Evolutionary conservation across 2,329 filamentous ascomycete species (phyloP).

Genomic region (Huntiella savannae): DNA sequence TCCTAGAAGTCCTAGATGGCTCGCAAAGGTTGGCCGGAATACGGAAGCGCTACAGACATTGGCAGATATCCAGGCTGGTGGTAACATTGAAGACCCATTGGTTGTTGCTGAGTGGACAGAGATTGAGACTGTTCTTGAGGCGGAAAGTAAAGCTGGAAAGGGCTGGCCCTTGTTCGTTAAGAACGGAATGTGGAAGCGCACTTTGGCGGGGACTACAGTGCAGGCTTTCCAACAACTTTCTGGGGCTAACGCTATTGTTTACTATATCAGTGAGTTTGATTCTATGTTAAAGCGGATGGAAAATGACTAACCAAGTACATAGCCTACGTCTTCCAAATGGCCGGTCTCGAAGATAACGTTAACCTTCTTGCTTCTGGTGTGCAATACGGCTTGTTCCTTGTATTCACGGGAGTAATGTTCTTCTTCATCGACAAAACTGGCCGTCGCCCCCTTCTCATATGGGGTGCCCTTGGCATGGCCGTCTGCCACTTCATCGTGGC

Average conservation of each 20-base stretch:
- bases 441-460: slow-evolving; percentile 44
- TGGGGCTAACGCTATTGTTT: slow-evolving; percentile 37
- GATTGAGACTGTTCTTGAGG: slow-evolving; percentile 18
- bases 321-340: slow-evolving; percentile 22
- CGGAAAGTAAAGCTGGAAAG: slow-evolving; percentile 20
- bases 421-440: slow-evolving; percentile 36
- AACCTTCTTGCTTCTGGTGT: slow-evolving; percentile 36
- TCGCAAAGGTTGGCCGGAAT: slow-evolving; percentile 41
- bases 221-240: slow-evolving; percentile 39
- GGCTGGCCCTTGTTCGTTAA: slow-evolving; percentile 27
- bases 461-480: slow-evolving; percentile 47
- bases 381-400: slow-evolving; percentile 27
- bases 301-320: not conserved
- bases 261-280: slow-evolving; percentile 27
- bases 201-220: slow-evolving; percentile 29
- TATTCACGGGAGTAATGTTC: slow-evolving; percentile 17
- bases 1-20: slow-evolving; percentile 43
- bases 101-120: slow-evolving; percentile 40
- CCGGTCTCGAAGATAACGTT: slow-evolving; percentile 24
- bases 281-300: no score
- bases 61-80: slow-evolving; percentile 36
- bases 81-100: slow-evolving; percentile 31
- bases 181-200: slow-evolving; percentile 29
- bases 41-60: slow-evolving; percentile 33
- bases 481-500: slow-evolving; percentile 37